phyloP scores from a whole-genome alignment of 1,284 basidiomycete species.

The Puccinia coronata region DNA sequence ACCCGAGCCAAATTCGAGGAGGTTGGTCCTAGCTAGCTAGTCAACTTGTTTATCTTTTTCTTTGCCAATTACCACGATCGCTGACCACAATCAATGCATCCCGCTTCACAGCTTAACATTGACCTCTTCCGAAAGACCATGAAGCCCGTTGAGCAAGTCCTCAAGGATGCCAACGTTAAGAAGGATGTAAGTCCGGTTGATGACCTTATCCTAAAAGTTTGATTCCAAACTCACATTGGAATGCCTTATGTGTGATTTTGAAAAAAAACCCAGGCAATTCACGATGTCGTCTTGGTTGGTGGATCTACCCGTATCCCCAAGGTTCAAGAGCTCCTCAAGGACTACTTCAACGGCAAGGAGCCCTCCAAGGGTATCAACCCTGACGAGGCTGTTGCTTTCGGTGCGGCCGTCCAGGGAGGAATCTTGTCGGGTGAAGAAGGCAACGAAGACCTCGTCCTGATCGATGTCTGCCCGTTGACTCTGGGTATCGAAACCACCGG shows the following conservation, averaged over 20 bases:
- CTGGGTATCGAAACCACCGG: constrained; percentile 98
- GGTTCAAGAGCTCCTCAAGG: constrained; percentile 93
- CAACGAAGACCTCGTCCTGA: constrained; percentile 80
- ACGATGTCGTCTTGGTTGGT: constrained; percentile 70
- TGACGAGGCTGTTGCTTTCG: constrained; percentile 69
- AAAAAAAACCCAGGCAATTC: constrained; percentile 26
- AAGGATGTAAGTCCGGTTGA: constrained; percentile 25
- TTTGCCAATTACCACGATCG: not conserved
- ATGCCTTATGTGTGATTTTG: not conserved
- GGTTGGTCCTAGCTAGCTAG: constrained; percentile 20
- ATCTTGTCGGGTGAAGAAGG: constrained; percentile 86
- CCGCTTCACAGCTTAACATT: constrained; percentile 54
- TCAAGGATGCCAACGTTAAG: constrained; percentile 49
- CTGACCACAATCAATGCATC: not conserved
- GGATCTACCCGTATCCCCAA: constrained; percentile 99
- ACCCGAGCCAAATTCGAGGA: constrained; percentile 60
- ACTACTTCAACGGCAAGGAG: constrained; percentile 86
- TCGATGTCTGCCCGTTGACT: constrained; percentile 91
- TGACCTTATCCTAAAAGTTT: too few species aligned
- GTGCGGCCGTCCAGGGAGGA: constrained; percentile 96
- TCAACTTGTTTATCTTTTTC: not conserved
- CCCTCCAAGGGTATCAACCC: constrained; percentile 84
- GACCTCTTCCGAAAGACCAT: constrained; percentile 59
- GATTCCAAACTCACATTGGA: not conserved
- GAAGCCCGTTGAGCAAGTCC: constrained; percentile 60